Conservation (phyloP, 2,329 filamentous ascomycete genomes). For the Simplicillium aogashimaense region DNA sequence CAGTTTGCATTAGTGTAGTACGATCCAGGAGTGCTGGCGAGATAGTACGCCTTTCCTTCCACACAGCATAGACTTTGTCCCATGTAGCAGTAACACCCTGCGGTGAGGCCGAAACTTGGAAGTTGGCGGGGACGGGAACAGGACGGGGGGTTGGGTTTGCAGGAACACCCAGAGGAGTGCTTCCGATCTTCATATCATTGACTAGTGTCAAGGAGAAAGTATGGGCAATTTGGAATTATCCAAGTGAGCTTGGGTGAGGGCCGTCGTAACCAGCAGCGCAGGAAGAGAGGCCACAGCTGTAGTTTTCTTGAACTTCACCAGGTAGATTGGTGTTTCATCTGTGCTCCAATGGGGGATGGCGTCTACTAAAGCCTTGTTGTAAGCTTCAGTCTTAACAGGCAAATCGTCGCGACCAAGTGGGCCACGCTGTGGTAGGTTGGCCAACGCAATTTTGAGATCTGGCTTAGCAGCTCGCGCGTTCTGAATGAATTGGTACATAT, state of each 20-base stretch:
- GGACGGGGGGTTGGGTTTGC: neutral
- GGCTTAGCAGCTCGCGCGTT: slow-evolving; percentile 18
- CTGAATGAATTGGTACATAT: slow-evolving; percentile 14
- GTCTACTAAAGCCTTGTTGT: slow-evolving; percentile 11
- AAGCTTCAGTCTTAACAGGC: slow-evolving; percentile 12
- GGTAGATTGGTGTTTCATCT: slow-evolving; percentile 15
- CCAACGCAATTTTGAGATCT: slow-evolving; percentile 16
- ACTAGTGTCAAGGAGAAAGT: slow-evolving; percentile 1
- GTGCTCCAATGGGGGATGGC: slow-evolving; percentile 15
- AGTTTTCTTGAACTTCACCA: slow-evolving; percentile 20
- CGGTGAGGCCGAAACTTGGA: neutral
- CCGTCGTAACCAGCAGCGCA: slow-evolving; percentile 3
- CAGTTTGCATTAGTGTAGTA: no score
- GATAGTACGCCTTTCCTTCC: no score
- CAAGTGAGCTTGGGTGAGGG: neutral
- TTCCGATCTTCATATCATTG: slow-evolving; percentile 1
- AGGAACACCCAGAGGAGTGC: neutral
- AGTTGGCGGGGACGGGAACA: neutral
- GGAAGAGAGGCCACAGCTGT: neutral
- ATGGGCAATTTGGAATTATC: slow-evolving; percentile 2
- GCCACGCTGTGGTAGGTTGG: slow-evolving; percentile 18
- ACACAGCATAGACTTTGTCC: neutral
- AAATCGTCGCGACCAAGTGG: slow-evolving; percentile 15
- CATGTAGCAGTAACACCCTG: slow-evolving; percentile 2
- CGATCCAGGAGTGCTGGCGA: no score